Evolutionary conservation across 2,329 filamentous ascomycete species (phyloP).

Genomic region (Colletotrichum filicis): DNA sequence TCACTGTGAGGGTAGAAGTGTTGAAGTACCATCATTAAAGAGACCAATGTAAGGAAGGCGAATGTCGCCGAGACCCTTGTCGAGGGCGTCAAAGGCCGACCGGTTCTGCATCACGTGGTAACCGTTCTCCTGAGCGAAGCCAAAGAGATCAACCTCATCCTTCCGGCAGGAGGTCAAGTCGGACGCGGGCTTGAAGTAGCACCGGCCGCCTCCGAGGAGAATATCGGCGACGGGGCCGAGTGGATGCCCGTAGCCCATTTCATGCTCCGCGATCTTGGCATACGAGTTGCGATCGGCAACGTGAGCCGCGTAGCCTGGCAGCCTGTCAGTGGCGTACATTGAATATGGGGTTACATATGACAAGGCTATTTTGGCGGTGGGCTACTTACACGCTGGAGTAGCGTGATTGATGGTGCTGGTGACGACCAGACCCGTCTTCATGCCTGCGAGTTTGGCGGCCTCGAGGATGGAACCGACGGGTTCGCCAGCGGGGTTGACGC

Average conservation of each 20-base stretch:
- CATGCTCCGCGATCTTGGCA: slow-evolving; percentile 49
- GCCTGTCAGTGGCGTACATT: not conserved
- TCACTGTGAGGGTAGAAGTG: not conserved
- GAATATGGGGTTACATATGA: not conserved
- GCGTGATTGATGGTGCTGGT: slow-evolving; percentile 52
- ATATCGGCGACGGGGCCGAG: slow-evolving; percentile 51
- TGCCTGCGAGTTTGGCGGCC: slow-evolving; percentile 50
- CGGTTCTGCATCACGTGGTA: slow-evolving; percentile 50
- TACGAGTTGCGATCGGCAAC: slow-evolving; percentile 46
- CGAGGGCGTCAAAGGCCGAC: slow-evolving; percentile 45
- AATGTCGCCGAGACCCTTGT: slow-evolving; percentile 40
- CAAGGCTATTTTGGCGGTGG: not conserved
- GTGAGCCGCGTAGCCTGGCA: slow-evolving; percentile 46
- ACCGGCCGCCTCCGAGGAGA: slow-evolving; percentile 52
- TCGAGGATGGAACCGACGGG: slow-evolving; percentile 52
- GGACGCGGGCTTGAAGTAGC: slow-evolving; percentile 52
- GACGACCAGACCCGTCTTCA: slow-evolving; percentile 54
- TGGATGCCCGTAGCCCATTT: slow-evolving; percentile 50
- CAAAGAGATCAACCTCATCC: slow-evolving; percentile 49
- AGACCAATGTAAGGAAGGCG: slow-evolving; percentile 50
- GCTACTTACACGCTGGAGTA: slow-evolving; percentile 41
- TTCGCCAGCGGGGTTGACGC: slow-evolving; percentile 43
- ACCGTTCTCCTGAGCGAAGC: slow-evolving; percentile 45
- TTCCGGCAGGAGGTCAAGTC: slow-evolving; percentile 48
- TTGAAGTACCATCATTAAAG: slow-evolving; percentile 45